Base-by-base conservation (phyloP, 129 eudicot species). In the Erigeron canadensis region DNA sequence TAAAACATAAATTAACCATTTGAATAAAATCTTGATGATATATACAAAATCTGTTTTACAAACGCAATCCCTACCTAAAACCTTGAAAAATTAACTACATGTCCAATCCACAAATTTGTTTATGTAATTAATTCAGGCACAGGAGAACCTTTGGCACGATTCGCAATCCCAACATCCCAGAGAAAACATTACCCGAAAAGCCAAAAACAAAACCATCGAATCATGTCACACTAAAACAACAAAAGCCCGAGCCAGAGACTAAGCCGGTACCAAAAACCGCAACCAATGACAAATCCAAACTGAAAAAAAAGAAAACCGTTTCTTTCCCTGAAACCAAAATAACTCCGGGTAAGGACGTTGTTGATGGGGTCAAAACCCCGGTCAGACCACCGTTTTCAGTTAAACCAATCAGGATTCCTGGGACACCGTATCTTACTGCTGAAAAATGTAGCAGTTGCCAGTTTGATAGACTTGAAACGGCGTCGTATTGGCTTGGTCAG, bases 361-460 rank as follows among this genome's bases (percentile, higher is more conserved):
- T 10, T 54, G 63, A 61, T 9, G 89, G 67, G 71, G 78, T 74
- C 45, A 65, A 69, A 69, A 89, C 91, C 16, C 89, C 96, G 5
- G 59, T 65, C 38, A 84, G 79, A 67, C 84, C 89, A 5, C 89
- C 96, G 37, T 80, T 73, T 53, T 16, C 75, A 6, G 34, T 69
- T 38, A 79, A 72, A 59, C 79, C 82, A 45, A 57, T 70, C 16
- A 76, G 77, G 16, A 63, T 38, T 11, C 62, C 82, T 22, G 81
- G 83, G 17, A 86, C 91, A 0, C 96, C 96, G 48, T 86, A 79
- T 58, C 78, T 71, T 18, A 89, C 79, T 70, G 91, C 89, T 5
- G 89, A 80, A 76, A 84, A 68, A 58, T 89, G 96, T 76, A 89
- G 85, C 87, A 73, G 82, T 64, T 89, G 96, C 67, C 65, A 82